Conservation (phyloP, 805 yeast genomes). For the Brettanomyces nanus region DNA sequence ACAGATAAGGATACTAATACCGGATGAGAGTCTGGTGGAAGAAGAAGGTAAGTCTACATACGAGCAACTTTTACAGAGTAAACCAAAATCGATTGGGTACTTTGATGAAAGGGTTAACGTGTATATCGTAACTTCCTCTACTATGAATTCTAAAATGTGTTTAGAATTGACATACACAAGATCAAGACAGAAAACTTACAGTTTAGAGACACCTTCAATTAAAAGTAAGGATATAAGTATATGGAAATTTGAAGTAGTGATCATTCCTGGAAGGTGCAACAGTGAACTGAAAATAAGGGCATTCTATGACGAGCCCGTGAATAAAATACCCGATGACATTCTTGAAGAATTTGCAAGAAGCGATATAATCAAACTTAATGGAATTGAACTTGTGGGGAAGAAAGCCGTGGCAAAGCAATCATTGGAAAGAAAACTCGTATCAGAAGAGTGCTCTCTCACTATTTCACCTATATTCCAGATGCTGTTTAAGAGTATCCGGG, state of each 20-base stretch:
- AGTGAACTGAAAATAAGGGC: conserved; percentile 12
- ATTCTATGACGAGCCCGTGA: conserved; percentile 8
- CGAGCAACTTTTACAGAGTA: too few species aligned
- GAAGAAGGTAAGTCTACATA: too few species aligned
- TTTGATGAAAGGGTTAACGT: conserved; percentile 13
- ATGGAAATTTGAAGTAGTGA: conserved; percentile 11
- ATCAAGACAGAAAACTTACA: not conserved
- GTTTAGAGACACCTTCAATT: conserved; percentile 5
- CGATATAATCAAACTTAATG: conserved; percentile 10
- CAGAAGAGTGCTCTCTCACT: conserved; percentile 7
- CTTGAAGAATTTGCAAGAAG: conserved; percentile 9
- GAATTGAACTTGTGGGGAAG: conserved; percentile 6
- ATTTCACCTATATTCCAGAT: conserved; percentile 22
- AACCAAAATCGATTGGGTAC: conserved; percentile 3
- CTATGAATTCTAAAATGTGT: not conserved
- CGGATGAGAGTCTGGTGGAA: too few species aligned
- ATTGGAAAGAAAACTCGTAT: conserved; percentile 6
- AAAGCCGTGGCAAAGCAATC: not conserved
- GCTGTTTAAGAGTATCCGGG: conserved; percentile 19
- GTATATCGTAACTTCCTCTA: conserved; percentile 5
- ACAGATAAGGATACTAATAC: too few species aligned
- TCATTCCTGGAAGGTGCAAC: conserved; percentile 16
- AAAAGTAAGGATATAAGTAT: conserved; percentile 3
- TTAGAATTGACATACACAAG: not conserved
- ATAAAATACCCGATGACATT: conserved; percentile 4